These are phyloP conservation scores for Benincasa hispida DNA, from an alignment of 306 rosid genomes.

Conservation along the genomic window DNA sequence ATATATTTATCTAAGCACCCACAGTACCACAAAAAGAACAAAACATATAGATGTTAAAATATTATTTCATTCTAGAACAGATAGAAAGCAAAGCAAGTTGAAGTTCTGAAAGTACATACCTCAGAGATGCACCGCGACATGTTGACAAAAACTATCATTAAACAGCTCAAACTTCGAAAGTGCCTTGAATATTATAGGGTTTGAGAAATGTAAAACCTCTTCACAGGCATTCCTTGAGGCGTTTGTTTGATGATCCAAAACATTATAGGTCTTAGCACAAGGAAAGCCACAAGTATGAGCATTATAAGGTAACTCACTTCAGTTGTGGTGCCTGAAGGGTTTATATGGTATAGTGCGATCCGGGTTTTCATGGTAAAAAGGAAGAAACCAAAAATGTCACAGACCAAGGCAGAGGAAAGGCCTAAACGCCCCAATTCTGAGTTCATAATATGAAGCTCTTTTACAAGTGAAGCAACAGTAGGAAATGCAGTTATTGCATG, in stretches of 20 bases:
- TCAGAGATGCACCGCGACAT: no score
- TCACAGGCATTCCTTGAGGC: slow-evolving; percentile 44
- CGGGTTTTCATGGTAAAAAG: not conserved
- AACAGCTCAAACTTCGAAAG: no score
- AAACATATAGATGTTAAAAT: no score
- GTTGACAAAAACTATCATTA: no score
- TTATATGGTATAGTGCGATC: no score
- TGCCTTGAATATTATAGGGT: no score
- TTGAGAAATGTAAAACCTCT: slow-evolving; percentile 19
- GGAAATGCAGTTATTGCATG: slow-evolving; percentile 10
- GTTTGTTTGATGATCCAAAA: slow-evolving; percentile 47
- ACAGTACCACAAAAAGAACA: no score
- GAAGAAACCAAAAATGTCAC: slow-evolving; percentile 24
- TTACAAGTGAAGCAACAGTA: slow-evolving; percentile 7
- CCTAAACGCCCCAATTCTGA: no score
- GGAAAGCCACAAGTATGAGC: not conserved
- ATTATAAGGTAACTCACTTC: not conserved
- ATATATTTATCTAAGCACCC: no score
- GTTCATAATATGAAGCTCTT: slow-evolving; percentile 36
- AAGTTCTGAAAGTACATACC: no score
- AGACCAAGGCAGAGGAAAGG: slow-evolving; percentile 37
- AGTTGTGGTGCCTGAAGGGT: not conserved
- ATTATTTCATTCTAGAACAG: no score
- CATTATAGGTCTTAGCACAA: slow-evolving; percentile 33
- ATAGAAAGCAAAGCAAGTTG: no score